Base-by-base conservation (phyloP, 2,329 filamentous ascomycete species). In the Penicillium glabrum region DNA sequence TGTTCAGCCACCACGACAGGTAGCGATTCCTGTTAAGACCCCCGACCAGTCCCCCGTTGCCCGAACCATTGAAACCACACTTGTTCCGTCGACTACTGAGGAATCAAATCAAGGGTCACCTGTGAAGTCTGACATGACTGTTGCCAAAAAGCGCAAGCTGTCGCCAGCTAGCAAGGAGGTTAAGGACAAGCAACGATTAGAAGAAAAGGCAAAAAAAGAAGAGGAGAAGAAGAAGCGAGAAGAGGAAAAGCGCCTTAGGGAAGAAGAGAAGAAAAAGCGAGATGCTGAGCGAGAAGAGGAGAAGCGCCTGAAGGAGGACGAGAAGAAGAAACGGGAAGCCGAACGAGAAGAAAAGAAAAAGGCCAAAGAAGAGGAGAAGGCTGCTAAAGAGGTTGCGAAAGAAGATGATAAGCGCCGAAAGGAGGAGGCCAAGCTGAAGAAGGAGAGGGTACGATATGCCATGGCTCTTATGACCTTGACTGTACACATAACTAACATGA, bases 321-420 rank as follows among this genome's bases (percentile, higher is more conserved):
- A 82, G 61, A 80, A 76, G 54, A 73, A 68, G 53, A 80, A 78
- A 46, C 70, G 72, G 16, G 71, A 77, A 35, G 72, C 75, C n/a
- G 77, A 76, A 57, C 70, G 75, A n/a, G 76, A 78, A 46, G 77
- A 78, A 56, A 77, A 81, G 58, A 70, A 67, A 37, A 75, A 72
- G 62, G 74, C 67, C 50, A 76, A 72, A 57, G 75, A 80, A 27
- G 75, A 80, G 57, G 77, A 80, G 52, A 79, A 76, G 58, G 72
- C 72, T 44, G 72, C 73, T 41, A 77, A 76, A 56, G 75, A 79
- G 54, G 63, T 63, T 1, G 69, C 63, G 1, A 67, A 71, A 51
- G 76, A 82, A 57, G 75, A 77, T 47, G 78, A 80, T 59, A 76
- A 74, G 58, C 73, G 75, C 53, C 78, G 80, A 57, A 80, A 79